Base-by-base conservation (phyloP, 495 filamentous ascomycete genomes). In the Trichoderma virens region DNA sequence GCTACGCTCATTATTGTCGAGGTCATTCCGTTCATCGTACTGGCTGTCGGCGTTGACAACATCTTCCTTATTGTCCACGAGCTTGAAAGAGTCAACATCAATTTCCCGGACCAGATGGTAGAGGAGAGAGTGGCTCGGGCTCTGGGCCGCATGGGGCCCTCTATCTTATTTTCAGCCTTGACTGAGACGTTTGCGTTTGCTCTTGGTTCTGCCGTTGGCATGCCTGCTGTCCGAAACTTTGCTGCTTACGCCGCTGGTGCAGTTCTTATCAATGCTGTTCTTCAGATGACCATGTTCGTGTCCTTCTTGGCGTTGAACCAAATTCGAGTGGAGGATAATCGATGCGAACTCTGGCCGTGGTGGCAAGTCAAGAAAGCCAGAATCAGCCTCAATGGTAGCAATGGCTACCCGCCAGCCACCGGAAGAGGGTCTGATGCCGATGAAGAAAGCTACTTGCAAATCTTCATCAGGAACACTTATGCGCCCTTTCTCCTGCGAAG, bases 1-100 rank as follows among this genome's bases (percentile, higher is more conserved):
- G 95, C 91, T 34, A 98, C 94, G 3, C 78, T 98, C 65, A 98
- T 98, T 70, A 98, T 98, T 67, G 93, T 96, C 7, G 94, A 98
- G 71, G 94, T 98, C 66, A 98, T 98, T 65, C 94, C 94, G 0
- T 98, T 98, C 74, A 86, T 98, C 66, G 93, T 98, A 14, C 78
- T 98, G 13, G 94, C 94, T 59, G 90, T 98, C 20, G 94, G 94
- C 28, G 95, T 98, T 11, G 94, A 98, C 81, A 98, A 98, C 72
- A 98, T 98, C 71, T 98, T 98, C 76, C 76, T 98, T 61, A 97
- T 98, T 61, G 95, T 98, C 7, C 93, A 98, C 75, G 94, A 98
- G 70, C 97, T 98, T 67, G 95, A 98, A 74, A 83, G 95, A 31
- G 87, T 96, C 64, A 97, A 98, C 70, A 76, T 93, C 71, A 95